Conservation (phyloP, 108 stramenopile genomes). For the Schizochytrium sp. region DNA sequence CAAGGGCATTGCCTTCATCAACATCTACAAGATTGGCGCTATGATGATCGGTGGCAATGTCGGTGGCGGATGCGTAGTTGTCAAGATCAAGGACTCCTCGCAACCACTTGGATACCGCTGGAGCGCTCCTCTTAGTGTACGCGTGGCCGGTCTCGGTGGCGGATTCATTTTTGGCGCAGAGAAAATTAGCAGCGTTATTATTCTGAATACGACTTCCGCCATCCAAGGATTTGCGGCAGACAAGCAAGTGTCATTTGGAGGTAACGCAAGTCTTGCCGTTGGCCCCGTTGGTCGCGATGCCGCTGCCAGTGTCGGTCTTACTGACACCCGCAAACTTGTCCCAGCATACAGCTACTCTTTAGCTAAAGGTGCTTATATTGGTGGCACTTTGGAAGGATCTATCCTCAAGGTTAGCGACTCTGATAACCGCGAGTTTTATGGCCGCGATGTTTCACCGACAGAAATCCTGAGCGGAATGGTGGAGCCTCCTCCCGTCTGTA, state of each 20-base stretch:
- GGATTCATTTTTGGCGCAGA: slow-evolving; percentile 58
- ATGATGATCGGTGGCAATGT: slow-evolving; percentile 53
- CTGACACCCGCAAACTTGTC: slow-evolving; percentile 4
- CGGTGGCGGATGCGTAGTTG: slow-evolving; percentile 55
- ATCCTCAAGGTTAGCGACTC: slow-evolving; percentile 28
- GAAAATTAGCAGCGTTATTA: slow-evolving; percentile 59
- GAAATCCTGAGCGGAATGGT: slow-evolving; percentile 29
- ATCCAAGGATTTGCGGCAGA: slow-evolving; percentile 39
- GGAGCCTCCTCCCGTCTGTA: background rate
- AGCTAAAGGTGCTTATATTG: slow-evolving; percentile 55
- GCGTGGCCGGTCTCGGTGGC: slow-evolving; percentile 39
- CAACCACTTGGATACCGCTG: slow-evolving; percentile 22
- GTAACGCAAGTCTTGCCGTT: slow-evolving; percentile 21
- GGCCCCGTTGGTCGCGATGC: slow-evolving; percentile 37
- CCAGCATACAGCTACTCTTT: slow-evolving; percentile 60
- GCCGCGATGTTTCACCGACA: slow-evolving; percentile 26
- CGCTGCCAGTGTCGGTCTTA: background rate
- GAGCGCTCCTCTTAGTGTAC: slow-evolving; percentile 44
- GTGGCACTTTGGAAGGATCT: slow-evolving; percentile 42
- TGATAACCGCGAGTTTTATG: slow-evolving; percentile 46
- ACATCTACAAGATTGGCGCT: slow-evolving; percentile 23
- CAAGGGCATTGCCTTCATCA: slow-evolving; percentile 52
- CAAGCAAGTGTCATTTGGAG: slow-evolving; percentile 45
- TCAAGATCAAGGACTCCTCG: slow-evolving; percentile 4
- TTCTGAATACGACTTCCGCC: slow-evolving; percentile 20